phyloP scores from a whole-genome alignment of 1,284 basidiomycete genomes.

The Puccinia hordei region DNA sequence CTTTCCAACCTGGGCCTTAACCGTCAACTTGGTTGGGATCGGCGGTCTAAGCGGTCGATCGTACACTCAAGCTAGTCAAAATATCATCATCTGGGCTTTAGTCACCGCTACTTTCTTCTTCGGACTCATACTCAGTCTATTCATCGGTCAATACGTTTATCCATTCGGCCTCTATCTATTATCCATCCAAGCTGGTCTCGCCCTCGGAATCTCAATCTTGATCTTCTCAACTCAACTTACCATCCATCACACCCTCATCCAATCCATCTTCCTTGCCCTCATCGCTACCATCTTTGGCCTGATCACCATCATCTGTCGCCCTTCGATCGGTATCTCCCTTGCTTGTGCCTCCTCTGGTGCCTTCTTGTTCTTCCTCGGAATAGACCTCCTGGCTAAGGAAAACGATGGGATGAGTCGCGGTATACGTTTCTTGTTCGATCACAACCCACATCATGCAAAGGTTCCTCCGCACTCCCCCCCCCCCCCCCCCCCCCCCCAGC shows the following conservation, averaged over 20 bases:
- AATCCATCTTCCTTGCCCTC: constrained; percentile 18
- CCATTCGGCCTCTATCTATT: not conserved
- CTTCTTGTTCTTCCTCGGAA: constrained; percentile 20
- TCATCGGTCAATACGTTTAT: not conserved
- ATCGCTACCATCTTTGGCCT: not conserved
- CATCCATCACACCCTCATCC: not conserved
- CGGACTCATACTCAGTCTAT: not conserved
- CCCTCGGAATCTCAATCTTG: constrained; percentile 25
- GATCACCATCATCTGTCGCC: not conserved
- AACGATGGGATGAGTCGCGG: constrained; percentile 26
- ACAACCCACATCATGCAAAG: constrained; percentile 27
- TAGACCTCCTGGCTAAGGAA: constrained; percentile 19
- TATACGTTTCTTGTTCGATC: constrained; percentile 32
- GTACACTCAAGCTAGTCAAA: not conserved
- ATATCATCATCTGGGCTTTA: constrained; percentile 25
- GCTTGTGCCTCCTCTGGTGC: constrained; percentile 25
- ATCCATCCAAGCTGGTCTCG: constrained; percentile 21
- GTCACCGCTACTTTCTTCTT: constrained; percentile 15
- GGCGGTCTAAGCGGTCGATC: not conserved
- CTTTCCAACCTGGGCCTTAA: constrained; percentile 21
- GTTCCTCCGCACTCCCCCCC: not conserved
- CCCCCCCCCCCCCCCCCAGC: not conserved
- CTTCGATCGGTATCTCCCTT: not conserved
- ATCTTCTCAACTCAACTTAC: constrained; percentile 15
- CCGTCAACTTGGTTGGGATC: not conserved